phyloP scores from a whole-genome alignment of 345 rosid genomes.

The Toxicodendron radicans region DNA sequence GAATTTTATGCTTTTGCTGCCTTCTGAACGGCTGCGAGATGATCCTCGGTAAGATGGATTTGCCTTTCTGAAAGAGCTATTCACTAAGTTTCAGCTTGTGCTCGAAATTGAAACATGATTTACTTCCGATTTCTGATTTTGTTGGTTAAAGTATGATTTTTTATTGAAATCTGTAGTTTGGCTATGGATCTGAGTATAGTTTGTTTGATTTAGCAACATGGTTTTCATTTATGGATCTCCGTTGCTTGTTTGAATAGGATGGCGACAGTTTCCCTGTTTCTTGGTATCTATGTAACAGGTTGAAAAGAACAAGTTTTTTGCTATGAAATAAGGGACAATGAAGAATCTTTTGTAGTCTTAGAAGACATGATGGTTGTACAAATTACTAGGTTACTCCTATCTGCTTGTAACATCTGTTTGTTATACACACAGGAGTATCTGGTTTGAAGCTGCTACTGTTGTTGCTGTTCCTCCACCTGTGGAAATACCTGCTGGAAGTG shows the following conservation, averaged over 20 bases:
- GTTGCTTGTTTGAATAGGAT: not conserved
- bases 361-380: constrained; percentile 4
- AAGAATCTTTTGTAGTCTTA: not conserved
- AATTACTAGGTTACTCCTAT: not conserved
- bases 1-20: constrained; percentile 92
- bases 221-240: not conserved
- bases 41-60: constrained; percentile 77
- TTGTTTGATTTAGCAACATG: not conserved
- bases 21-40: constrained; percentile 89
- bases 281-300: constrained; percentile 3
- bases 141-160: constrained; percentile 9
- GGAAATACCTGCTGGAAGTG: constrained; percentile 85
- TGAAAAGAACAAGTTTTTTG: not conserved
- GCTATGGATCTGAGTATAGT: not conserved
- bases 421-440: constrained; percentile 59
- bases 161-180: constrained; percentile 3
- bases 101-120: not conserved
- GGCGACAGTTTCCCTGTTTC: not conserved
- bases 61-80: constrained; percentile 9
- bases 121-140: not conserved
- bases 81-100: not conserved
- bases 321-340: not conserved
- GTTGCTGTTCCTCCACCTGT: constrained; percentile 95
- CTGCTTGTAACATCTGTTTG: constrained; percentile 20
- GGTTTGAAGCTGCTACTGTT: constrained; percentile 99